Evolutionary conservation across 371 early-diverging fungal genomes (phyloP), one percentile per base, ranked within the genome.

Genomic region (Mortierella sp.): DNA sequence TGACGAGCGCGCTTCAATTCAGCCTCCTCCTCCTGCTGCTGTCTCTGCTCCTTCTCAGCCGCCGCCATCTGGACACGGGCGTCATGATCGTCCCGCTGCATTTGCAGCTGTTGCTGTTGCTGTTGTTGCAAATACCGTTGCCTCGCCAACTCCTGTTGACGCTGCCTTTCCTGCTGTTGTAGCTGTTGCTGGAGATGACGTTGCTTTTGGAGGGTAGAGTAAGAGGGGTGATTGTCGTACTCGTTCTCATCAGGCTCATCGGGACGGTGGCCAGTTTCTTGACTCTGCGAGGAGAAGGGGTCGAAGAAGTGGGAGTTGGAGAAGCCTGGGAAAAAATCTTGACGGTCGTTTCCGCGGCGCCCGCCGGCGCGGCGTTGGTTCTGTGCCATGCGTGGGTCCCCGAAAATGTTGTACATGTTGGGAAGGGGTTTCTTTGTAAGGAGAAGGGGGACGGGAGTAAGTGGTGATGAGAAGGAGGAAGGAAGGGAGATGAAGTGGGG

Each of bases 241-340:
- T 55, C 43, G 43, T 58, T 32, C 29, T 55, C 43, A 14, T 58
- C 51, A 35, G 63, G 58, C 27, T 74, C 41, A 21, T 58, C 32
- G 54, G 55, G 44, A 21, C 44, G 12, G 14, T 56, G 48, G 24
- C 14, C 56, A 24, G 10, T 14, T 55, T 74, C 38, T 56, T 74
- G 72, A 10, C 21, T 55, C 56, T 56, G 60, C 1, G 46, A 7
- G n/a, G 75, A 68, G 60, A 84, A 75, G 7, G 84, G 81, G 46
- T 84, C 84, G 46, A 60, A 60, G 60, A 83, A 77, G 65, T 74
- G 68, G 0, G 84, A 76, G 58, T 84, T 75, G 41, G 84, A 80
- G 51, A 80, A 77, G 44, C 68, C 51, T 38, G 84, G 81, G 35
- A 84, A 84, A n/a, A 77, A 80, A 51, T 84, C 75, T 49, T 77